phyloP scores from a whole-genome alignment of 768 basidiomycete genomes.

The Gymnopilus dilepis region DNA sequence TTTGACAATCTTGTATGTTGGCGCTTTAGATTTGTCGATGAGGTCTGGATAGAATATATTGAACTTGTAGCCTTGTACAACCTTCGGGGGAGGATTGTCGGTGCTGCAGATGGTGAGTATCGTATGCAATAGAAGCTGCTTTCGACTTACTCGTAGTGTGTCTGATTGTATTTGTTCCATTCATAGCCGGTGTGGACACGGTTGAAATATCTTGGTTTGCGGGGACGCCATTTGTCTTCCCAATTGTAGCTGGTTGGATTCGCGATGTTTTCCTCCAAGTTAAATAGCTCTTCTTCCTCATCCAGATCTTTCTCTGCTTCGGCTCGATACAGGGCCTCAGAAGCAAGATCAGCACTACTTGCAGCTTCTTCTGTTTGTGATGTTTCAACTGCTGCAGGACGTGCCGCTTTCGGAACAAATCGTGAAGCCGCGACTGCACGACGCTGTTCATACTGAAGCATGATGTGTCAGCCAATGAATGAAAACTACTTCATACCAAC shows the following conservation, averaged over 20 bases:
- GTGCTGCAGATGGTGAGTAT: slow-evolving; percentile 56
- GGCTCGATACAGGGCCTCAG: slow-evolving; percentile 89
- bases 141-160: slow-evolving; percentile 91
- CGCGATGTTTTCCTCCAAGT: slow-evolving; percentile 86
- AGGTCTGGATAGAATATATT: slow-evolving; percentile 99
- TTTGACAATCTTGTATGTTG: slow-evolving; percentile 94
- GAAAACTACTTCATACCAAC: slow-evolving; percentile 27
- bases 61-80: slow-evolving; percentile 99
- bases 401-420: slow-evolving; percentile 81
- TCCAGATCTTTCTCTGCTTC: slow-evolving; percentile 94
- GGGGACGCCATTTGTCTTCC: slow-evolving; percentile 98
- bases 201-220: slow-evolving; percentile 98
- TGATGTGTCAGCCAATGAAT: slow-evolving; percentile 14
- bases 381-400: slow-evolving; percentile 61
- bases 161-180: slow-evolving; percentile 99
- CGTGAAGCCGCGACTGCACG: slow-evolving; percentile 82
- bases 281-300: slow-evolving; percentile 95
- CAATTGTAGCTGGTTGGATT: slow-evolving; percentile 91
- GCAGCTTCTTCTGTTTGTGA: slow-evolving; percentile 59
- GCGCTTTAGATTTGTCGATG: slow-evolving; percentile 97
- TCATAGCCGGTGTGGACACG: slow-evolving; percentile 99
- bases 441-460: slow-evolving; percentile 73
- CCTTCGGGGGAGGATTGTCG: slow-evolving; percentile 98
- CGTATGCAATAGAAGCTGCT: slow-evolving; percentile 2
- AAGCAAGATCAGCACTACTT: slow-evolving; percentile 76